Conservation (phyloP, 2,329 filamentous ascomycete genomes). For the Apiospora saccharicola region DNA sequence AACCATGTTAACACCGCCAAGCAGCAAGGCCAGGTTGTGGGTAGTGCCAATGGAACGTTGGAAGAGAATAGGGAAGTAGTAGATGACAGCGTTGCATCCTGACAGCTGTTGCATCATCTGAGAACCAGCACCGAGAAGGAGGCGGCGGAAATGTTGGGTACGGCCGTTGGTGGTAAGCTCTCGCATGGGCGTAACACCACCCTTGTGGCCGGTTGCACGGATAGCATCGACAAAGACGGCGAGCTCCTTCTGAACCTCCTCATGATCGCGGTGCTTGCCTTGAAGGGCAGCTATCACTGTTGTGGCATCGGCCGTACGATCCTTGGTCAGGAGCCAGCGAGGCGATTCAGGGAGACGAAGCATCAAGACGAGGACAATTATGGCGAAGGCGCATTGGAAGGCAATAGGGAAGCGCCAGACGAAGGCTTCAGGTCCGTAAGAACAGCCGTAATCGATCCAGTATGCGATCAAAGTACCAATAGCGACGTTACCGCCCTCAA, state of each 20-base stretch:
- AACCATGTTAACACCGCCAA: constrained; percentile 63
- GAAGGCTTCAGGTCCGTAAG: constrained; percentile 42
- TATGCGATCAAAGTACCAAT: constrained; percentile 52
- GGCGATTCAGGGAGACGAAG: constrained; percentile 61
- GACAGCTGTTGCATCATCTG: constrained; percentile 70
- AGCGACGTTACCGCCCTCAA: constrained; percentile 54
- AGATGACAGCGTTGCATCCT: constrained; percentile 66
- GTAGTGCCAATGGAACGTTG: constrained; percentile 48
- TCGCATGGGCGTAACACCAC: constrained; percentile 40
- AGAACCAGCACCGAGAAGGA: constrained; percentile 64
- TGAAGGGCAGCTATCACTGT: constrained; percentile 59
- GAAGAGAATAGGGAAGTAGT: constrained; percentile 69
- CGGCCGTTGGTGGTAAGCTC: constrained; percentile 67
- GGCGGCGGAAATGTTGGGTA: constrained; percentile 69
- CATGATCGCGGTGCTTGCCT: constrained; percentile 55
- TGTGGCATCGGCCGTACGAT: constrained; percentile 59
- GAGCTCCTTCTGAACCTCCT: constrained; percentile 54
- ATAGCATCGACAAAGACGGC: constrained; percentile 49
- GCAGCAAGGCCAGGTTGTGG: constrained; percentile 57
- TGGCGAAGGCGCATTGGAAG: constrained; percentile 53
- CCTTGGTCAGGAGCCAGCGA: constrained; percentile 54
- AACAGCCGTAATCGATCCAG: constrained; percentile 51
- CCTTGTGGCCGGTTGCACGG: constrained; percentile 40
- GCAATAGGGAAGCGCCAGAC: constrained; percentile 50
- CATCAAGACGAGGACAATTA: constrained; percentile 49